Base-by-base conservation (phyloP, 106 monocot genomes). In the Amphibolis antarctica region DNA sequence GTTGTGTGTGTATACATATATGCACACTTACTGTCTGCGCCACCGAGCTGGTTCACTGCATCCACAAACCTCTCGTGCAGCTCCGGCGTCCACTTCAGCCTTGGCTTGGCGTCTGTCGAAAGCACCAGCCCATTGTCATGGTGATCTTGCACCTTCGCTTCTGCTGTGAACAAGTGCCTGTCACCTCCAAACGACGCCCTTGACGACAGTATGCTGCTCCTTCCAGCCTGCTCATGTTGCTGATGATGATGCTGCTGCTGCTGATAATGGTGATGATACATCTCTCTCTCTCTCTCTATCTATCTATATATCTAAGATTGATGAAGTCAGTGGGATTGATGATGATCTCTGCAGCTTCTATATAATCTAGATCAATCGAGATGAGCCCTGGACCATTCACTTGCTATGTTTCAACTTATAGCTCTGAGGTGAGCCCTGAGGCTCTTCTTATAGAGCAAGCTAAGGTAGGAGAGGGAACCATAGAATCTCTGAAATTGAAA, bases 101-200 rank as follows among this genome's bases (percentile, higher is more conserved):
- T 83, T 23, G 88, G 88, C 66, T 93, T 93, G 20, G 88, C 85
- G 79, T 93, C 88, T 20, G 93, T 93, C 20, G 93, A 93, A 53
- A 93, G 83, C 51, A 89, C 79, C 10, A 93, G 62, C 27, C 93
- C 88, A 14, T 80, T 64, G 43, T 85, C 81, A 66, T n/a, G n/a
- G n/a, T n/a, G n/a, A n/a, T 70, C 74, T 42, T 63, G 68, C 72
- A 61, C 65, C 75, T 60, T 81, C 52, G 64, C 78, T 44, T 79
- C 68, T 77, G 83, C 81, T 50, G 77, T 30, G 70, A 85, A 78
- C 66, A 81, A 73, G 43, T 83, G 75, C 60, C 76, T 83, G 27
- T 89, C 80, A 55, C 71, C 43, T 53, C 71, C 60, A 55, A 87
- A 87, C 1, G 72, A 52, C 42, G 51, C n/a, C 62, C 66, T 62